phyloP scores from a whole-genome alignment of 306 rosid genomes.

The Prunus padus region DNA sequence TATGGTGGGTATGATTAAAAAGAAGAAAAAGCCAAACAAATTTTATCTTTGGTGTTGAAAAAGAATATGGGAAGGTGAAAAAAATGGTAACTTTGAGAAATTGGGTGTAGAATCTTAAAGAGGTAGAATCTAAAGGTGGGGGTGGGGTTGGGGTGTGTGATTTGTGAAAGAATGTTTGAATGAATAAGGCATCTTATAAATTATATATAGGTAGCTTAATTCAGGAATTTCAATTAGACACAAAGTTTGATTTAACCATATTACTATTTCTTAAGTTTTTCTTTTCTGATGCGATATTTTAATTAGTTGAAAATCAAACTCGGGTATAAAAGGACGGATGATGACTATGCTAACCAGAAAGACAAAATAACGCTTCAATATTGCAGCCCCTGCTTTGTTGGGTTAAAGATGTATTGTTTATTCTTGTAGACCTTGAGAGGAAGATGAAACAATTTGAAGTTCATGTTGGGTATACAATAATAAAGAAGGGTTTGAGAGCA shows the following conservation, averaged over 20 bases:
- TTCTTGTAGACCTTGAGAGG: slow-evolving; percentile 6
- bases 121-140: slow-evolving; percentile 19
- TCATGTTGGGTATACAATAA: slow-evolving; percentile 6
- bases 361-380: background rate
- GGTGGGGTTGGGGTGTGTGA: background rate
- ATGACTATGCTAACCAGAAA: background rate
- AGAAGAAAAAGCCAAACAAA: background rate
- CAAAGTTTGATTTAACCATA: background rate
- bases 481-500: slow-evolving; percentile 40
- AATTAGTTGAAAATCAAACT: no score
- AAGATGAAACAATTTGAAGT: slow-evolving; percentile 12
- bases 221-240: slow-evolving; percentile 5
- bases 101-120: slow-evolving; percentile 21
- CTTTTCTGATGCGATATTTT: no score
- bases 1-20: background rate
- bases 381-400: background rate
- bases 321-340: no score
- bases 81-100: slow-evolving; percentile 2
- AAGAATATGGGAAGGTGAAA: slow-evolving; percentile 2
- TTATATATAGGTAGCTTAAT: background rate
- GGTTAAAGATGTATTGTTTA: background rate
- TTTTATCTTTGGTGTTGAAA: background rate
- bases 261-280: background rate
- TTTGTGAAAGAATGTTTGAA: slow-evolving; percentile 37
- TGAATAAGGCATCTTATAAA: slow-evolving; percentile 28